These are phyloP conservation scores for Sindora glabra DNA, from an alignment of 306 rosid species.

Conservation along the genomic window DNA sequence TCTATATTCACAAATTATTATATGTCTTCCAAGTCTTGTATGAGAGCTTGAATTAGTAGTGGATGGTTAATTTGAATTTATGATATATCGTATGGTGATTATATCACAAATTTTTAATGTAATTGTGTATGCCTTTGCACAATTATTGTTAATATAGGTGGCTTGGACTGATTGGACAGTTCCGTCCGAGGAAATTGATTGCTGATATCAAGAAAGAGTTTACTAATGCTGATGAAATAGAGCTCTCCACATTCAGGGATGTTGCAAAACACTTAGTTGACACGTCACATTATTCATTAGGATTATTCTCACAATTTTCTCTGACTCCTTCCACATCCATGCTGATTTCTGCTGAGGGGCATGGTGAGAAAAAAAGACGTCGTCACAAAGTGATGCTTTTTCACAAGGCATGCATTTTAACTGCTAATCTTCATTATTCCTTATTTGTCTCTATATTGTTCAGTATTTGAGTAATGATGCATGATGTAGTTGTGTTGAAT, in stretches of 20 bases:
- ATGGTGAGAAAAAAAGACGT: constrained; percentile 63
- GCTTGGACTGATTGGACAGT: constrained; percentile 72
- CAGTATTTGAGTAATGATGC: neutral
- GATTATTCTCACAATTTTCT: constrained; percentile 53
- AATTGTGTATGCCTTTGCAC: constrained; percentile 6
- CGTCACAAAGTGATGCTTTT: constrained; percentile 49
- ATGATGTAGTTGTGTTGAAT: neutral
- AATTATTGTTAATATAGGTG: constrained; percentile 45
- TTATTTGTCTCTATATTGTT: neutral
- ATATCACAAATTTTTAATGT: neutral
- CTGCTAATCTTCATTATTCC: neutral
- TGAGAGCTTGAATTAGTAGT: neutral
- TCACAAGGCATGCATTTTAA: constrained; percentile 45
- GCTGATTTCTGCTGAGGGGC: constrained; percentile 50
- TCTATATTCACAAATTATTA: neutral
- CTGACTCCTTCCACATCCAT: constrained; percentile 41
- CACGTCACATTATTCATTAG: constrained; percentile 63
- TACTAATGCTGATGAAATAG: constrained; percentile 30
- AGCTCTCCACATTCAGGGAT: constrained; percentile 53
- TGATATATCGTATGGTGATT: neutral
- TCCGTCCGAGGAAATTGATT: constrained; percentile 76
- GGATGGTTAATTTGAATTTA: neutral
- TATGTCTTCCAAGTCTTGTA: neutral
- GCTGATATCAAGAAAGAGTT: constrained; percentile 55
- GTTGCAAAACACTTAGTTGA: constrained; percentile 63